Evolutionary conservation across 148 eudicot genomes (phyloP).

Genomic region (Rhododendron simsii): DNA sequence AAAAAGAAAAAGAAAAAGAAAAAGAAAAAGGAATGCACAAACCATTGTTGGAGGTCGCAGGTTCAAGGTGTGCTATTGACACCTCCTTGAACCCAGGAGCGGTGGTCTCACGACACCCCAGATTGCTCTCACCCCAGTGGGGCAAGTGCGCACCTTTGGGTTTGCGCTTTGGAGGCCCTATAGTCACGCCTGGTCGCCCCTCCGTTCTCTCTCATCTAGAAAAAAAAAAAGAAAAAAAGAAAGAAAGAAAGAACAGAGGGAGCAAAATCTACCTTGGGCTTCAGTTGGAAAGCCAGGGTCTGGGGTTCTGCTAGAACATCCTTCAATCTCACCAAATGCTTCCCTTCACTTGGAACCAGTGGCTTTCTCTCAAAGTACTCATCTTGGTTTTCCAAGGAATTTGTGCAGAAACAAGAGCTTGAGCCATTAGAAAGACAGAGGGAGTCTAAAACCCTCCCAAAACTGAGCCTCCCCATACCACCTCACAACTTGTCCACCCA

Average conservation of each 20-base stretch:
- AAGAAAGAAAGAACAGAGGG: background rate
- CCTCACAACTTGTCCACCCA: background rate
- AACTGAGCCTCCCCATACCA: conserved; percentile 49
- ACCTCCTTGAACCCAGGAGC: too few relatives aligned
- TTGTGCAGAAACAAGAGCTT: conserved; percentile 69
- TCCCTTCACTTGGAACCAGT: conserved; percentile 44
- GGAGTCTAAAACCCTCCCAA: conserved; percentile 62
- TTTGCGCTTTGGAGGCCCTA: too few relatives aligned
- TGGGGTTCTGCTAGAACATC: conserved; percentile 57
- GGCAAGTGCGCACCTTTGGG: too few relatives aligned
- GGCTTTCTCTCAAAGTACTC: conserved; percentile 58
- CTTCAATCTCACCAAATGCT: conserved; percentile 37
- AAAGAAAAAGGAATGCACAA: background rate
- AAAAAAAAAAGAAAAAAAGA: background rate
- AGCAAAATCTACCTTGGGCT: conserved; percentile 65
- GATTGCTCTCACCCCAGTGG: too few relatives aligned
- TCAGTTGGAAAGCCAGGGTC: conserved; percentile 68
- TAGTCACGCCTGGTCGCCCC: background rate
- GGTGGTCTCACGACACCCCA: too few relatives aligned
- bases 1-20: too few relatives aligned
- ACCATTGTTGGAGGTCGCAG: background rate
- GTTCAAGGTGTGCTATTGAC: background rate
- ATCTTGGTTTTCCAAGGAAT: conserved; percentile 39
- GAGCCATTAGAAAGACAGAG: conserved; percentile 57
- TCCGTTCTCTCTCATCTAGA: background rate